phyloP scores from a whole-genome alignment of 768 basidiomycete species.

The Boletus sp. region DNA sequence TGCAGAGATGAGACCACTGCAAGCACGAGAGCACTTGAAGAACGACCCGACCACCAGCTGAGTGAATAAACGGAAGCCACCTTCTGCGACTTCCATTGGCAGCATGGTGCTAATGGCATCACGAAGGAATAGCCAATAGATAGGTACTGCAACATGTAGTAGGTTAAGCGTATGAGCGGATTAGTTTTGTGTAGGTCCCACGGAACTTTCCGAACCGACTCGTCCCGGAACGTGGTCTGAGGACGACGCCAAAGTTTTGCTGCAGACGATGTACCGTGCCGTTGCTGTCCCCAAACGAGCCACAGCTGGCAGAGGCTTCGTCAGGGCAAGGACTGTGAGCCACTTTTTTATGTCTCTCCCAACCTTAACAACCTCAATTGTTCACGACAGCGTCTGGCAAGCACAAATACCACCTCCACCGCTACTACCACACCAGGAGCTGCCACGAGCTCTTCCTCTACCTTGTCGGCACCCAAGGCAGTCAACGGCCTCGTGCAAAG shows the following conservation, averaged over 20 bases:
- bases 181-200: background rate
- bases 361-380: background rate
- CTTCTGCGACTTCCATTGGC: no score
- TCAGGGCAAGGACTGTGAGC: conserved; percentile 59
- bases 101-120: no score
- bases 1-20: no score
- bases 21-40: no score
- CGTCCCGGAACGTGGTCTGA: background rate
- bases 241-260: background rate
- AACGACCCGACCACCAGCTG: no score
- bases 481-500: conserved; percentile 53
- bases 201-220: background rate
- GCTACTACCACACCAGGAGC: conserved; percentile 30
- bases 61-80: no score
- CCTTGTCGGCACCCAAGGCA: conserved; percentile 41
- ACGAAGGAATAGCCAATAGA: no score
- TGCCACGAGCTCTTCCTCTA: conserved; percentile 15
- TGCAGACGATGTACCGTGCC: conserved; percentile 46
- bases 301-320: conserved; percentile 40
- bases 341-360: background rate
- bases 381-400: conserved; percentile 49
- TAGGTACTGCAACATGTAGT: no score
- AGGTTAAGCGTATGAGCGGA: no score
- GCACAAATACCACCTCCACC: conserved; percentile 47
- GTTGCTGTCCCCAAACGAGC: conserved; percentile 52